Conservation (phyloP, 331 rosid genomes). For the Erythrophleum ivorense region DNA sequence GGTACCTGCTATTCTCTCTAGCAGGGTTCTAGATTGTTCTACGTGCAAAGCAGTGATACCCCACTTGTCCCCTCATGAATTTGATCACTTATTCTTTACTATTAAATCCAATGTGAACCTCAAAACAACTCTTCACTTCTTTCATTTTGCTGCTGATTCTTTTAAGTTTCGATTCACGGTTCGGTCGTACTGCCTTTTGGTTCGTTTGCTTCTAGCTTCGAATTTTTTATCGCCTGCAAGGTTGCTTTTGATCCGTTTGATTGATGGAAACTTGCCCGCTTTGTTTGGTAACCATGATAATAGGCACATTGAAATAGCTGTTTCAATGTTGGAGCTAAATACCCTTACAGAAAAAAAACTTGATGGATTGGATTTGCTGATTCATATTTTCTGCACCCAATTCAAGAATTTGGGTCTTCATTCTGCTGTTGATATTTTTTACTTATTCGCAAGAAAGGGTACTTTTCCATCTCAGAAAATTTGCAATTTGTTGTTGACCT, state of each 20-base stretch:
- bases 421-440: conserved; percentile 53
- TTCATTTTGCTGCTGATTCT: conserved; percentile 54
- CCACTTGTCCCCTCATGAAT: conserved; percentile 63
- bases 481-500: conserved; percentile 61
- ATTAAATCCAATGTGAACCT: conserved; percentile 54
- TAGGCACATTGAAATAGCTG: conserved; percentile 54
- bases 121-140: conserved; percentile 64
- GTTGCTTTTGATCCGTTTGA: conserved; percentile 59
- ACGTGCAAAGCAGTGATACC: conserved; percentile 59
- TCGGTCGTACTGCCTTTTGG: conserved; percentile 66
- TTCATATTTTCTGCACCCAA: conserved; percentile 63
- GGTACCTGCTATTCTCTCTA: conserved; percentile 62
- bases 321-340: conserved; percentile 47
- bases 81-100: conserved; percentile 60
- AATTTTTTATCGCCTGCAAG: conserved; percentile 56
- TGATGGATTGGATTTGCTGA: conserved; percentile 65
- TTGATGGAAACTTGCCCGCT: conserved; percentile 54
- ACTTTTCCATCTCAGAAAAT: conserved; percentile 58
- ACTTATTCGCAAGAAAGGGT: conserved; percentile 43
- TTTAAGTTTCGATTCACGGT: conserved; percentile 59
- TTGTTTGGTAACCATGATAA: conserved; percentile 26
- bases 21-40: conserved; percentile 58
- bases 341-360: neutral
- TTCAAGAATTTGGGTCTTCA: conserved; percentile 49
- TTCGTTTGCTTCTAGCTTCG: conserved; percentile 60